Evolutionary conservation across 305 asterid genomes (phyloP).

Genomic region (Fraxinus albicans): DNA sequence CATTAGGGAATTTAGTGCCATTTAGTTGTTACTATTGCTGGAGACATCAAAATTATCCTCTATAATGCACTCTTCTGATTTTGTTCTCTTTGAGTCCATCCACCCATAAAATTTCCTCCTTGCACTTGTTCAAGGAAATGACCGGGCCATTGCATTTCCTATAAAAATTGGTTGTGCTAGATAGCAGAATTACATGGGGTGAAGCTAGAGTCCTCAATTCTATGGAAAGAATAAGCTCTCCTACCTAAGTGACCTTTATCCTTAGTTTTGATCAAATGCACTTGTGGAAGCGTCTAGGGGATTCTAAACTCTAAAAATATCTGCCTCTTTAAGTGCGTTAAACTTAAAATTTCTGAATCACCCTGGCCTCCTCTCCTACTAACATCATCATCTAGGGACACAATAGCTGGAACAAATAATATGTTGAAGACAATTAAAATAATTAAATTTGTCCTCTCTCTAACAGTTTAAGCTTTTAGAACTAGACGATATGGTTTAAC

Average conservation of each 20-base stretch:
- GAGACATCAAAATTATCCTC: background rate
- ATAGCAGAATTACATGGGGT: background rate
- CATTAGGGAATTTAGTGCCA: background rate
- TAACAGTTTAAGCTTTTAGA: background rate
- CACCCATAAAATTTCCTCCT: background rate
- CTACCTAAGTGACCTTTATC: background rate
- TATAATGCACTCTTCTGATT: background rate
- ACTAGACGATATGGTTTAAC: background rate
- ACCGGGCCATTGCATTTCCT: background rate
- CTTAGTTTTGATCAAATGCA: background rate
- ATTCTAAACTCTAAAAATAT: background rate
- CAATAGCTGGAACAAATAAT: background rate
- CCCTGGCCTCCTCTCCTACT: background rate
- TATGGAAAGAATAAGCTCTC: background rate
- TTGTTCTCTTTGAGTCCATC: background rate
- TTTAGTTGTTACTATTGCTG: background rate
- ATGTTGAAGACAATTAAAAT: background rate
- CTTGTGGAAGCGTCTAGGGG: background rate
- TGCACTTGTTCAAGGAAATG: background rate
- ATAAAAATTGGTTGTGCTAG: background rate
- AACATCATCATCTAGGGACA: background rate
- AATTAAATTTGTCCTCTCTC: background rate
- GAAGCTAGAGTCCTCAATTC: background rate
- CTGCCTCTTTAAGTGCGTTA: background rate
- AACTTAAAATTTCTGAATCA: background rate